phyloP scores from a whole-genome alignment of 139 green algal genomes.

The Tetradesmus obliquus region DNA sequence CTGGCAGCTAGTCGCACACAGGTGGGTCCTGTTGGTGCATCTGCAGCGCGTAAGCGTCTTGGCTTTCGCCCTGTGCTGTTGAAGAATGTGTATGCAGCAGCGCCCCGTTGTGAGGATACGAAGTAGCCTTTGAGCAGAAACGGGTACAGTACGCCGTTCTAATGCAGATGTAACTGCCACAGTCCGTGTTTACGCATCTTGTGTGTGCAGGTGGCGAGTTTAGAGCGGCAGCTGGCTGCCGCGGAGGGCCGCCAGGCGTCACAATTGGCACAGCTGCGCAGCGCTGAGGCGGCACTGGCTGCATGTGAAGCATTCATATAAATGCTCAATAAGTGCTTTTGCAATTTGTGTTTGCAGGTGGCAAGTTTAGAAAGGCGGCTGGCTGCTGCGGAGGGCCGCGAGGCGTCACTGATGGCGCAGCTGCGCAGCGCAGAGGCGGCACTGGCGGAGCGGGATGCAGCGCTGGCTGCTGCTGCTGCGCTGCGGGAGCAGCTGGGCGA shows the following conservation, averaged over 20 bases:
- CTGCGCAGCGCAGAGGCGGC: slow-evolving; percentile 54
- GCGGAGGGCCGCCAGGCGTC: slow-evolving; percentile 47
- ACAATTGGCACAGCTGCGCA: slow-evolving; percentile 55
- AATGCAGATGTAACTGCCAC: too few relatives aligned
- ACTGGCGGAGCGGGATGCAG: slow-evolving; percentile 35
- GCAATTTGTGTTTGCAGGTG: background rate
- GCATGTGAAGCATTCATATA: background rate
- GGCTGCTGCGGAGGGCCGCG: slow-evolving; percentile 46
- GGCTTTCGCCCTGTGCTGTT: too few relatives aligned
- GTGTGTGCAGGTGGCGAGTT: background rate
- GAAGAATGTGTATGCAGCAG: too few relatives aligned
- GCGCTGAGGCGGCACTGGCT: slow-evolving; percentile 41
- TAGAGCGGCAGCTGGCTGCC: slow-evolving; percentile 33
- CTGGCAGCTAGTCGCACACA: slow-evolving; percentile 26
- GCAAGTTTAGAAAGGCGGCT: slow-evolving; percentile 30
- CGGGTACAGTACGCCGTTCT: too few relatives aligned
- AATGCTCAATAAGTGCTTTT: background rate
- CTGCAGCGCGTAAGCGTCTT: too few relatives aligned
- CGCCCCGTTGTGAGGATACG: too few relatives aligned
- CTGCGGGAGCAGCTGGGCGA: slow-evolving; percentile 66
- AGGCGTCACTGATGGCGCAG: slow-evolving; percentile 53
- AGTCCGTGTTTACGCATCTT: background rate
- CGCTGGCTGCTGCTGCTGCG: slow-evolving; percentile 37
- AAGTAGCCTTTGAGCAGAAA: too few relatives aligned
- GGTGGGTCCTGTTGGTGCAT: background rate